Conservation (phyloP, 2,329 filamentous ascomycete species). For the Hymenoscyphus repandus region DNA sequence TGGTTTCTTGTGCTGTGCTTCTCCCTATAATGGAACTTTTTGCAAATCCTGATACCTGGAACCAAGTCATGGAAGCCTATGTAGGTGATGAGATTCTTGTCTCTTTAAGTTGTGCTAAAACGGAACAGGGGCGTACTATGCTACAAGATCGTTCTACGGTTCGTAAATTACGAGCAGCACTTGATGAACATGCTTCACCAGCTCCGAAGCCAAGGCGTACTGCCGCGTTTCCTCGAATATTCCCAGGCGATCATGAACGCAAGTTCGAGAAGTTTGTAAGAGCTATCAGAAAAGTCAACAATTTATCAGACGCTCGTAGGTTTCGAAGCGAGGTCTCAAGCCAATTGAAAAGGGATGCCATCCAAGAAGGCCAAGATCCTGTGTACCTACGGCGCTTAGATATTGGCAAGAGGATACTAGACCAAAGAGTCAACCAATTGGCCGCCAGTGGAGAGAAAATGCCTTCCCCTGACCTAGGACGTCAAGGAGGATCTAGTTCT, state of each 20-base stretch:
- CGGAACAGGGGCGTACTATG: conserved; percentile 64
- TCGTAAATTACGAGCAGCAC: conserved; percentile 79
- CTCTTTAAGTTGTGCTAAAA: conserved; percentile 8
- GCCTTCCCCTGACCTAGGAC: conserved; percentile 16
- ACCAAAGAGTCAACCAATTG: conserved; percentile 81
- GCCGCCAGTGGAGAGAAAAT: conserved; percentile 56
- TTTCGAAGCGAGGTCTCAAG: conserved; percentile 90
- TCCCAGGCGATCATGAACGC: conserved; percentile 77
- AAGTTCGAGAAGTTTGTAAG: conserved; percentile 94
- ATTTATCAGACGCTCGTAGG: conserved; percentile 84
- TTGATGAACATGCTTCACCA: conserved; percentile 92
- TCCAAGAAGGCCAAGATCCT: conserved; percentile 73
- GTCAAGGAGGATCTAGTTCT: conserved; percentile 41
- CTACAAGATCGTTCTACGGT: conserved; percentile 95
- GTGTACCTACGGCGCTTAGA: conserved; percentile 86
- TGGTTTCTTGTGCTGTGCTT: conserved; percentile 88
- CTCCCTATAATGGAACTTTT: conserved; percentile 75
- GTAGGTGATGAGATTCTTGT: conserved; percentile 31
- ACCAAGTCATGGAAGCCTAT: conserved; percentile 88
- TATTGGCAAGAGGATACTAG: conserved; percentile 83
- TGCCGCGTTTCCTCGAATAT: conserved; percentile 72
- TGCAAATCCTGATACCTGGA: conserved; percentile 94
- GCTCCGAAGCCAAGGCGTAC: conserved; percentile 59
- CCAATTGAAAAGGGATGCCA: conserved; percentile 80
- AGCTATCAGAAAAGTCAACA: conserved; percentile 80